Base-by-base conservation (phyloP, 768 basidiomycete genomes). In the Auricularia cornea region DNA sequence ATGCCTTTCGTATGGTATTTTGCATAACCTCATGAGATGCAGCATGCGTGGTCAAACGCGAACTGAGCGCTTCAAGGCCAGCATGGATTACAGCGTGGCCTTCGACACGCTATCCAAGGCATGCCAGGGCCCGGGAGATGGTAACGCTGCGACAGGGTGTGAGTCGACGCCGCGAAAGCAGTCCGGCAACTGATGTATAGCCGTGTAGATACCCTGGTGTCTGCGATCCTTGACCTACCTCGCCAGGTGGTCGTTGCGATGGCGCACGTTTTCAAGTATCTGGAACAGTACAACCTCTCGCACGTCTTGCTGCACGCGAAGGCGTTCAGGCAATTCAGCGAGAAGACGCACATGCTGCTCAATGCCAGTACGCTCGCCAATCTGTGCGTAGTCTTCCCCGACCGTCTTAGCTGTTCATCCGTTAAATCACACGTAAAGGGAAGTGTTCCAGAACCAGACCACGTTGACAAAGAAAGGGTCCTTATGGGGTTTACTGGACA, bases 391-490 rank as follows among this genome's bases (percentile, higher is more conserved):
- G 20, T 59, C 41, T 44, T 8, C 28, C 38, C 40, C 59, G 26
- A 5, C 28, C 41, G 30, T 65, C 31, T n/a, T 28, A 31, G 23
- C 8, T 57, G 66, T 10, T 59, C 8, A n/a, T 18, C 35, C 62
- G 11, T 26, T 29, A 1, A 14, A 30, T 28, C 11, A 40, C 8
- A 29, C 32, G 41, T 30, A 48, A 65, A 85, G 85, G 52, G 95
- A 98, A 73, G 85, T 99, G n/a, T 95, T 92, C 72, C 83, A 86
- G 35, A 98, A 98, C 68, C 88, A 90, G 70, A 93, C 92, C 0
- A 89, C 97, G 71, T 83, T 82, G 62, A 84, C 82, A 12, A 77
- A 81, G 23, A 81, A 76, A 63, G 95, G 94, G 3, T 90, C 92
- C 59, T 76, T 99, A 56, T 77, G 97, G 65, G 90, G 87, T 84